Evolutionary conservation across 176 grass and related monocot species (phyloP).

Genomic region (Oropetium thomaeum): DNA sequence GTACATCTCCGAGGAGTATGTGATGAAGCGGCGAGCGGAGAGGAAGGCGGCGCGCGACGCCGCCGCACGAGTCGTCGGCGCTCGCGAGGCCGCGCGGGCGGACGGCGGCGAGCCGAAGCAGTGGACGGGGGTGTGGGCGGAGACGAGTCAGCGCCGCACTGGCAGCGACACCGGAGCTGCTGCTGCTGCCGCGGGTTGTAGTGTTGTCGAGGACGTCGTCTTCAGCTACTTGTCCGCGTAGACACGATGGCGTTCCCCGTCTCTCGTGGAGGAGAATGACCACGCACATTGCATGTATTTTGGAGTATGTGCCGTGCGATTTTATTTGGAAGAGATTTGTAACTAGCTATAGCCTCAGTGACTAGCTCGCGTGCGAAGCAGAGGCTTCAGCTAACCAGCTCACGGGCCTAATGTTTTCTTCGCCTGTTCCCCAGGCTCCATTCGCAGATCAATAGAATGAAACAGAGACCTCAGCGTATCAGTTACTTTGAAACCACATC

Average conservation of each 20-base stretch:
- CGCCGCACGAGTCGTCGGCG: not conserved
- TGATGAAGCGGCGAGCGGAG: conserved; percentile 52
- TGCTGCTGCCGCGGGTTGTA: too few relatives aligned
- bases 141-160: not conserved
- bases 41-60: conserved; percentile 33
- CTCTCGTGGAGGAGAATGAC: not conserved
- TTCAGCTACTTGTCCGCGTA: conserved; percentile 45
- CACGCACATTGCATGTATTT: not conserved
- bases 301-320: not conserved
- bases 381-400: not conserved
- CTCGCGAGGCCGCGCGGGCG: not conserved
- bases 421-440: not conserved
- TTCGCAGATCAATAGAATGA: not conserved
- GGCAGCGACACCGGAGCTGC: too few relatives aligned
- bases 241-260: not conserved
- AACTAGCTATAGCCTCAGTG: not conserved
- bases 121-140: conserved; percentile 27
- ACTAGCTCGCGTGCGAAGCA: not conserved
- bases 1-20: conserved; percentile 84
- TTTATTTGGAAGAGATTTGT: too few relatives aligned
- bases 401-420: not conserved
- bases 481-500: not conserved
- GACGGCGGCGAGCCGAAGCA: not conserved
- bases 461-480: too few relatives aligned
- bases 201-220: conserved; percentile 18